Evolutionary conservation across 352 stramenopile species (phyloP), one percentile per base, ranked within the genome.

Genomic region (Phytophthora rubi): DNA sequence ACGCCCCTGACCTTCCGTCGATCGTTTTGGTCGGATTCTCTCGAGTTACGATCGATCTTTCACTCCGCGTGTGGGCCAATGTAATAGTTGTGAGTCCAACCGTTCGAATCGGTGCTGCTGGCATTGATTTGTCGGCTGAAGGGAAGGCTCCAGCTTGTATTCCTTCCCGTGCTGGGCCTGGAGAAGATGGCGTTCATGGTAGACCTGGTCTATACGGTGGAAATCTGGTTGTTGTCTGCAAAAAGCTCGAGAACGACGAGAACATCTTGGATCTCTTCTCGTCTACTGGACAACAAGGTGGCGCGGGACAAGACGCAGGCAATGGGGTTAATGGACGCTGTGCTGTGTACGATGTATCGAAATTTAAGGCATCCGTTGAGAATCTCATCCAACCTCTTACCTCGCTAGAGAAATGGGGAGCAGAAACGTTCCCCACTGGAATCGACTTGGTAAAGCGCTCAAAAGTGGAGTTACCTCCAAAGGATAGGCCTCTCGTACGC

Each of bases 241-340:
- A 21, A 3, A 28, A 45, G 26, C 18, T 59, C 6, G 8, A 12
- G 42, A 52, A 62, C 30, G 15, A 28, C 7, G 55, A 18, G 18
- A 53, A 39, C 3, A 23, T 53, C 3, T 4, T 33, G 3, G 32
- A 26, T 9, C 16, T 58, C 13, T 23, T 66, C 15, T 53, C 6
- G 12, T 60, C 51, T 15, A 54, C 26, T 47, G 51, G 49, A 15
- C 60, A 67, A 47, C 26, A 48, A 13, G 60, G 60, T 12, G 60
- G 51, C 5, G n/a, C 32, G 33, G 60, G 51, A 13, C 60, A 67
- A 37, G 13, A 67, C 12, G 49, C 9, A 6, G 60, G 60, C 15
- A 30, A 15, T 10, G 51, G 51, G 3, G 10, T 59, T 18, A 18
- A 59, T 35, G 59, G 49, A 37, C 4, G 9, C 16, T 37, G 55